Percentiles rank a stretch among this genome's conserved stretches.
phyloP scores from a whole-genome alignment of 2,329 filamentous ascomycete species.

The Aureobasidium sp. region DNA sequence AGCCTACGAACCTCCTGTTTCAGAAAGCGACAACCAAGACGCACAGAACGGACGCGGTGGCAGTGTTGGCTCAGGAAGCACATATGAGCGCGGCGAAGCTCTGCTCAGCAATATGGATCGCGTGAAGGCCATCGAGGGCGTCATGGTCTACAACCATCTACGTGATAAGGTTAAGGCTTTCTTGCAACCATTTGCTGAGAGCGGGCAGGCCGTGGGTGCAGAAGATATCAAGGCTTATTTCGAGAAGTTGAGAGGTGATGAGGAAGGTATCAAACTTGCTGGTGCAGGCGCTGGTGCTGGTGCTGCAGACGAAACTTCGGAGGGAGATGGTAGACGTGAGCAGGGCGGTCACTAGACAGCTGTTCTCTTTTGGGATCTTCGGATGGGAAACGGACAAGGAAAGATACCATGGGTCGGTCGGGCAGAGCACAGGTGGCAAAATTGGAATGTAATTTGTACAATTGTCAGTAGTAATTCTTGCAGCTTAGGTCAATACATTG shows the following conservation, averaged over 20 bases:
- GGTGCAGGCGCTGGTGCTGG: constrained; percentile 41
- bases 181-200: constrained; percentile 87
- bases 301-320: constrained; percentile 21
- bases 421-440: background rate
- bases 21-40: constrained; percentile 41
- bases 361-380: background rate
- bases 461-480: background rate
- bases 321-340: constrained; percentile 7
- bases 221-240: constrained; percentile 98
- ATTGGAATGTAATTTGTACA: background rate
- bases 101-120: constrained; percentile 87
- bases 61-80: constrained; percentile 63
- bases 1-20: constrained; percentile 83
- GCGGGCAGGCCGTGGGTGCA: constrained; percentile 75
- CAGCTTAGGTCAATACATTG: background rate
- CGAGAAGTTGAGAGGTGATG: constrained; percentile 85
- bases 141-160: constrained; percentile 96
- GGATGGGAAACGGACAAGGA: background rate
- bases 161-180: constrained; percentile 96
- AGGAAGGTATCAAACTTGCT: constrained; percentile 59
- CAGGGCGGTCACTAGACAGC: constrained; percentile 14
- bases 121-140: constrained; percentile 83
- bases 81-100: constrained; percentile 87
- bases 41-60: constrained; percentile 42
- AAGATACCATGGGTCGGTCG: background rate